Percentiles rank a stretch among this genome's conserved stretches.
These are phyloP conservation scores for Aspergillus fijiensis DNA, from an alignment of 2,329 filamentous ascomycete species.

Conservation along the genomic window DNA sequence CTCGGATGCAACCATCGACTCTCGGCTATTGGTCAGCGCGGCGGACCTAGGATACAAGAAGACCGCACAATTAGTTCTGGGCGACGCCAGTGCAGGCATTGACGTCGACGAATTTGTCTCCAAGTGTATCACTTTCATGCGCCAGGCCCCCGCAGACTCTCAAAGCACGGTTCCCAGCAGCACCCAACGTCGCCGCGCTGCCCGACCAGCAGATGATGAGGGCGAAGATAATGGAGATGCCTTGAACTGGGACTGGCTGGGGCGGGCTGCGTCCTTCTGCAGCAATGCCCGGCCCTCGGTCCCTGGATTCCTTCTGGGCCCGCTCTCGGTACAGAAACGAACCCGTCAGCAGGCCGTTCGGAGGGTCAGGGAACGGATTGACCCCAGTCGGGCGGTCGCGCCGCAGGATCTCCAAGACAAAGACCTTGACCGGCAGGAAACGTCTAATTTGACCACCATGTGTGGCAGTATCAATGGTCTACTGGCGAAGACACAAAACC, in stretches of 20 bases:
- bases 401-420: conserved; percentile 75
- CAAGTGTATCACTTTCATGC: conserved; percentile 88
- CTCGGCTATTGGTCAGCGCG: conserved; percentile 76
- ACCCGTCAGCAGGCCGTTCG: conserved; percentile 69
- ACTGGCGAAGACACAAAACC: conserved; percentile 49
- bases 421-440: conserved; percentile 73
- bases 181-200: conserved; percentile 41
- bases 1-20: conserved; percentile 85
- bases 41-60: conserved; percentile 80
- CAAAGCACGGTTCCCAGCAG: conserved; percentile 46
- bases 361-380: conserved; percentile 66
- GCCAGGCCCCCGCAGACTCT: conserved; percentile 58
- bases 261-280: conserved; percentile 72
- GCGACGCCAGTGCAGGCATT: conserved; percentile 70
- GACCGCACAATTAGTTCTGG: conserved; percentile 70
- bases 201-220: conserved; percentile 58
- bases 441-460: conserved; percentile 74
- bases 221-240: conserved; percentile 71
- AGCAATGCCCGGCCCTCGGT: conserved; percentile 72
- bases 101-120: conserved; percentile 90
- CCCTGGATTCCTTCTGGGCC: conserved; percentile 81
- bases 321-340: conserved; percentile 85
- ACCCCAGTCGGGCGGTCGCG: conserved; percentile 65
- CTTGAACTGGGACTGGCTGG: conserved; percentile 83
- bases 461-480: conserved; percentile 71